Conservation (phyloP, 169 alveolate genomes). For the Eimeria sp. region DNA sequence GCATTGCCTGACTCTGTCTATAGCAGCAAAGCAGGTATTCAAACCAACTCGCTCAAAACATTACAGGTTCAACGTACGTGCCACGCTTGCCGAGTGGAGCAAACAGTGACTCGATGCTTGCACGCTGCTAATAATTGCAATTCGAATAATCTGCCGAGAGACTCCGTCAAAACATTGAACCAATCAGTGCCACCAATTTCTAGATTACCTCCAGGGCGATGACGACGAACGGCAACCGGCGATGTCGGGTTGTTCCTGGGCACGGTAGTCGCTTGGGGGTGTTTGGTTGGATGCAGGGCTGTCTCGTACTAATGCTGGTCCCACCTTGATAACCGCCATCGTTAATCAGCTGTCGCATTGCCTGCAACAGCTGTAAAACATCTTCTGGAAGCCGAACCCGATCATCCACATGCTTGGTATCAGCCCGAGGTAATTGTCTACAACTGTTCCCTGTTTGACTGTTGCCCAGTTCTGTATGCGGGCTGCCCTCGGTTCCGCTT, state of each 20-base stretch:
- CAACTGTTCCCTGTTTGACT: background rate
- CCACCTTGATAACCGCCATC: background rate
- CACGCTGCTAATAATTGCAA: background rate
- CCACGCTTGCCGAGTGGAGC: background rate
- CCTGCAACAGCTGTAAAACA: slow-evolving; percentile 1
- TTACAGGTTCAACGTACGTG: background rate
- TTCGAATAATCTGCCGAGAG: background rate
- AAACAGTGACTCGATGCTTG: background rate
- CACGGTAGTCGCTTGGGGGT: background rate
- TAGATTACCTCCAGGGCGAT: slow-evolving; percentile 4
- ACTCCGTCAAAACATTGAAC: background rate
- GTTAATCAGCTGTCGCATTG: slow-evolving; percentile 46
- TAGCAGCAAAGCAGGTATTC: background rate
- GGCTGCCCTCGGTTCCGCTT: background rate
- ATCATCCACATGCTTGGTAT: background rate
- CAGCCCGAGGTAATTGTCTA: background rate
- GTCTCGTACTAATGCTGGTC: background rate
- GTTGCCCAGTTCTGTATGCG: background rate
- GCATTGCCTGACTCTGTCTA: background rate
- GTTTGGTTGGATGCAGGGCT: background rate
- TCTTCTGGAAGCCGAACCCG: slow-evolving; percentile 44
- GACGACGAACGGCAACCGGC: slow-evolving; percentile 31
- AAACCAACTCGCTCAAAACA: background rate
- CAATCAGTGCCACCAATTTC: background rate
- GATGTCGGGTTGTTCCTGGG: background rate